phyloP scores from a whole-genome alignment of 345 rosid genomes.

The Arabis hirsuta region DNA sequence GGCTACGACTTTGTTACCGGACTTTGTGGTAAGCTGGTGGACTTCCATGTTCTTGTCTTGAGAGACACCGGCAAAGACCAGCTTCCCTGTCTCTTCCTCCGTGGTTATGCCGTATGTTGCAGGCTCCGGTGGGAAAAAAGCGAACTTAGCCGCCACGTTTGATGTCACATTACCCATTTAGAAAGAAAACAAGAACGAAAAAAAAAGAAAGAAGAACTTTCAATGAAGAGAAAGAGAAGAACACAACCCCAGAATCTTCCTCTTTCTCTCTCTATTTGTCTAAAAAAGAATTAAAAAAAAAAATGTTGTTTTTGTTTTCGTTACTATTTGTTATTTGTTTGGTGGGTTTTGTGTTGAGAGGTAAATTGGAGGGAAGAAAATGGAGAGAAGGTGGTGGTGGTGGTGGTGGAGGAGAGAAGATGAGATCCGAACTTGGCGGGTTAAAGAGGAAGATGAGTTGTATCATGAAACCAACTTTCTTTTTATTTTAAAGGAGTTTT shows the following conservation, averaged over 20 bases:
- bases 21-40: constrained; percentile 75
- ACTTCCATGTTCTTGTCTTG: constrained; percentile 83
- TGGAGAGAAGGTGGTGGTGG: constrained; percentile 38
- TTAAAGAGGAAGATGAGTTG: constrained; percentile 39
- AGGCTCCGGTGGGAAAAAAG: constrained; percentile 97
- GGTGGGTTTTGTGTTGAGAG: constrained; percentile 36
- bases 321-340: constrained; percentile 2
- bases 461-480: constrained; percentile 26
- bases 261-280: constrained; percentile 18
- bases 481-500: background rate
- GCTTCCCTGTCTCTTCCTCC: constrained; percentile 70
- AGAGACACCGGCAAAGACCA: constrained; percentile 65
- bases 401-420: constrained; percentile 36
- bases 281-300: constrained; percentile 17
- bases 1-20: constrained; percentile 82
- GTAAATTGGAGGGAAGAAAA: constrained; percentile 32
- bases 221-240: constrained; percentile 27
- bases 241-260: constrained; percentile 36
- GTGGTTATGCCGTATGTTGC: constrained; percentile 72
- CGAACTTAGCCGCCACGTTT: constrained; percentile 93
- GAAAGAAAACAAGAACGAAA: background rate
- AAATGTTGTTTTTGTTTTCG: background rate
- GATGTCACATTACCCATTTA: constrained; percentile 96
- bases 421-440: constrained; percentile 37
- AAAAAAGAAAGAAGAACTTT: background rate